Evolutionary conservation across 345 rosid genomes (phyloP), one percentile per base, ranked within the genome.

Genomic region (Schrenkiella parvula): DNA sequence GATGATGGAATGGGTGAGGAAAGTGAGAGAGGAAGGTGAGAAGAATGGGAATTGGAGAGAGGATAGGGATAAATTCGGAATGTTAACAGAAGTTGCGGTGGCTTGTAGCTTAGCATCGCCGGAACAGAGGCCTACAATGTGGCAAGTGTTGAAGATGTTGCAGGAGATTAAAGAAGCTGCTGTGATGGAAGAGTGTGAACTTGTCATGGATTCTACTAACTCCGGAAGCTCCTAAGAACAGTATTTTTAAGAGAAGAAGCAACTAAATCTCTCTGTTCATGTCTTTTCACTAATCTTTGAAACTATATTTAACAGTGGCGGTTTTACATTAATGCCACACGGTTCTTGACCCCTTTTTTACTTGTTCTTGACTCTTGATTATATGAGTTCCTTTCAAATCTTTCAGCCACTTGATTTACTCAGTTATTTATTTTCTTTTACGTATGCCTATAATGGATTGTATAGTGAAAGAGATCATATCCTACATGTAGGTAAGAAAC

Each of bases 61-160:
- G 43, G 90, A 82, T 53, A 88, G 76, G 13, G 88, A 82, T 56
- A 82, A 82, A 63, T 79, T 91, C 32, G 83, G 72, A 55, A 93
- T 93, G 97, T 84, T 91, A 43, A 72, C 84, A 4, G 95, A 91
- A 74, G 89, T 93, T 31, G 96, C 95, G 17, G 70, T 83, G 46
- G 83, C 78, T 26, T 93, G 98, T 74, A 78, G 88, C 48, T 73
- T 44, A 78, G 71, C 71, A 22, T 86, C 95, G 34, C 83, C 92
- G 1, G 98, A 93, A 50, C 98, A 93, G 70, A 84, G 98, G 75
- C 98, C 98, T 0, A 86, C 97, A 0, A 93, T 91, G 98, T 91
- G 97, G 98, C 97, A 89, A 68, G 96, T 91, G 4, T 72, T 91
- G 82, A 93, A 91, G 84, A 89, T 93, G 97, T 72, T 91, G 66